Evolutionary conservation across 352 stramenopile genomes (phyloP).

Genomic region (Plasmopara muralis): DNA sequence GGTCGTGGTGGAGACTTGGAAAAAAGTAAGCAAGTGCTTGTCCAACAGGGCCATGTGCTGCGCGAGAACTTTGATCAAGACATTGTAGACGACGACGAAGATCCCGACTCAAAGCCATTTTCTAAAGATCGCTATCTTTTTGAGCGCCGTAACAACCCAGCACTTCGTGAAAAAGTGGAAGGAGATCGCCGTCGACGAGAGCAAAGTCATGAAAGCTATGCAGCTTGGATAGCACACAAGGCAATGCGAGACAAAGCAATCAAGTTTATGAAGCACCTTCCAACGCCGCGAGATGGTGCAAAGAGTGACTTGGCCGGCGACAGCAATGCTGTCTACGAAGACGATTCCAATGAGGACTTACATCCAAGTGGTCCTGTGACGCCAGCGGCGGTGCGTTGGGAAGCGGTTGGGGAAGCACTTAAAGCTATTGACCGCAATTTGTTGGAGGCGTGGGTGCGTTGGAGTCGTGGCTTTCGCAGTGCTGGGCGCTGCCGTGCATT

Average conservation of each 20-base stretch:
- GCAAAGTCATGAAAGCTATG: slow-evolving; percentile 69
- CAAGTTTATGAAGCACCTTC: slow-evolving; percentile 64
- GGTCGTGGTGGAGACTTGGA: slow-evolving; percentile 76
- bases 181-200: slow-evolving; percentile 34
- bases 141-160: slow-evolving; percentile 57
- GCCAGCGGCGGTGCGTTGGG: slow-evolving; percentile 42
- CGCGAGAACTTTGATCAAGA: slow-evolving; percentile 67
- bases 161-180: slow-evolving; percentile 45
- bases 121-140: slow-evolving; percentile 70
- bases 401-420: slow-evolving; percentile 81
- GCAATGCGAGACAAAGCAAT: slow-evolving; percentile 68
- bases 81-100: slow-evolving; percentile 31
- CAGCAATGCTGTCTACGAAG: slow-evolving; percentile 22
- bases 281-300: slow-evolving; percentile 31
- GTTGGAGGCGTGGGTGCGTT: slow-evolving; percentile 77
- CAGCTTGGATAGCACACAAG: slow-evolving; percentile 73
- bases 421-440: slow-evolving; percentile 85
- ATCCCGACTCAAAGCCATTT: slow-evolving; percentile 33
- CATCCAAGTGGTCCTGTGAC: slow-evolving; percentile 14
- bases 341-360: slow-evolving; percentile 30
- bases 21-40: slow-evolving; percentile 62
- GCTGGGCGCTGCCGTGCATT: slow-evolving; percentile 53
- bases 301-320: slow-evolving; percentile 15
- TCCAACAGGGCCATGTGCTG: slow-evolving; percentile 72
- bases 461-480: slow-evolving; percentile 60